phyloP scores from a whole-genome alignment of 306 rosid species.

The Acacia melanoxylon region DNA sequence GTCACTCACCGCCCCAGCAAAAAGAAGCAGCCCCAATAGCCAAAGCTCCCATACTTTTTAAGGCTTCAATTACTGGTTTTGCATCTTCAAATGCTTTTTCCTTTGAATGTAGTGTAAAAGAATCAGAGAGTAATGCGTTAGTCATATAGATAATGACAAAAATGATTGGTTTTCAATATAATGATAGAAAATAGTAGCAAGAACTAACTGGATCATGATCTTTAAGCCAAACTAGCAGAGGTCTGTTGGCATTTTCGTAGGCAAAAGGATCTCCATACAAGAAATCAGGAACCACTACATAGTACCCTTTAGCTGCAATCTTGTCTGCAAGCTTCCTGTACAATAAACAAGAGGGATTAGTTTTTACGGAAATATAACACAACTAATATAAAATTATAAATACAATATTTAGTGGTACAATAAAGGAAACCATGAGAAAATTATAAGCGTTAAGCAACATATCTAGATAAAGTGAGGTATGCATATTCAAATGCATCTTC shows the following conservation, averaged over 20 bases:
- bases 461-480: background rate
- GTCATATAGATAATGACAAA: background rate
- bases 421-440: background rate
- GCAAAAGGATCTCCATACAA: slow-evolving; percentile 60
- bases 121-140: background rate
- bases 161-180: slow-evolving; percentile 15
- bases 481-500: background rate
- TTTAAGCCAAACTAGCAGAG: slow-evolving; percentile 50
- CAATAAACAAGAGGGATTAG: slow-evolving; percentile 24
- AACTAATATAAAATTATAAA: background rate
- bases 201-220: slow-evolving; percentile 66
- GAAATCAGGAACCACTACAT: slow-evolving; percentile 70
- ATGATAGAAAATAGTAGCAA: background rate
- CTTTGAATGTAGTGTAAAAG: background rate
- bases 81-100: slow-evolving; percentile 31
- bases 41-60: slow-evolving; percentile 40
- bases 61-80: slow-evolving; percentile 35
- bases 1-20: slow-evolving; percentile 50
- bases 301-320: slow-evolving; percentile 73
- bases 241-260: slow-evolving; percentile 34
- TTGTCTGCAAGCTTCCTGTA: slow-evolving; percentile 83
- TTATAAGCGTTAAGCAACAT: background rate
- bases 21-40: slow-evolving; percentile 44
- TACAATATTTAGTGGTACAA: background rate
- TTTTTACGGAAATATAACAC: background rate